These are phyloP conservation scores for Neurospora sp. DNA, from an alignment of 495 filamentous ascomycete species.

Conservation along the genomic window DNA sequence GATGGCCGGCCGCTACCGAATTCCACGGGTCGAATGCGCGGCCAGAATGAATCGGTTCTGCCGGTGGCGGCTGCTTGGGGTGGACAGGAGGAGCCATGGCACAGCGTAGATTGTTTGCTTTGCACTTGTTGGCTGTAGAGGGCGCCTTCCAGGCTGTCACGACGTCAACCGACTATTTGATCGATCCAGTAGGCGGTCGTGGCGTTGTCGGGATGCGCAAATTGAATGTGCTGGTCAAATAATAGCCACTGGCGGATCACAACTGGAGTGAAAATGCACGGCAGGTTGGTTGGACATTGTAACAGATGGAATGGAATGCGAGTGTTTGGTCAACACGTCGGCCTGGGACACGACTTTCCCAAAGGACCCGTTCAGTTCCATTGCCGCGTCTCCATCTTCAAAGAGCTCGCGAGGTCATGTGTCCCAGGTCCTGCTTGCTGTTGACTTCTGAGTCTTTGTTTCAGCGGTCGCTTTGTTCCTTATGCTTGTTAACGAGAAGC, in stretches of 20 bases:
- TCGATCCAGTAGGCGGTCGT: background rate
- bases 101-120: slow-evolving; percentile 1
- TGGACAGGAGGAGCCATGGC: slow-evolving; percentile 17
- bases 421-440: background rate
- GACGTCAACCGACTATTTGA: background rate
- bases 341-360: background rate
- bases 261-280: background rate
- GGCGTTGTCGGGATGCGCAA: background rate
- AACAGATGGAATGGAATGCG: background rate
- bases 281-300: background rate
- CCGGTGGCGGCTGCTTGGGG: slow-evolving; percentile 28
- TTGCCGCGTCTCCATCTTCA: background rate
- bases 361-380: background rate
- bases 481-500: background rate
- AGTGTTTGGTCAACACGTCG: background rate
- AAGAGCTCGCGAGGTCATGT: background rate
- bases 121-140: background rate
- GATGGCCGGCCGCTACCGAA: slow-evolving; percentile 69
- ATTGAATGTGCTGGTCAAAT: background rate
- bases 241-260: background rate
- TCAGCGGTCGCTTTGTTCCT: background rate
- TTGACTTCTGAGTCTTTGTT: background rate
- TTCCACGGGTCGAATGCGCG: slow-evolving; percentile 71
- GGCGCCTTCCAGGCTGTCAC: background rate
- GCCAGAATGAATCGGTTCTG: slow-evolving; percentile 32